Evolutionary conservation across 1,284 basidiomycete genomes (phyloP).

Genomic region (Pholiota adiposa): DNA sequence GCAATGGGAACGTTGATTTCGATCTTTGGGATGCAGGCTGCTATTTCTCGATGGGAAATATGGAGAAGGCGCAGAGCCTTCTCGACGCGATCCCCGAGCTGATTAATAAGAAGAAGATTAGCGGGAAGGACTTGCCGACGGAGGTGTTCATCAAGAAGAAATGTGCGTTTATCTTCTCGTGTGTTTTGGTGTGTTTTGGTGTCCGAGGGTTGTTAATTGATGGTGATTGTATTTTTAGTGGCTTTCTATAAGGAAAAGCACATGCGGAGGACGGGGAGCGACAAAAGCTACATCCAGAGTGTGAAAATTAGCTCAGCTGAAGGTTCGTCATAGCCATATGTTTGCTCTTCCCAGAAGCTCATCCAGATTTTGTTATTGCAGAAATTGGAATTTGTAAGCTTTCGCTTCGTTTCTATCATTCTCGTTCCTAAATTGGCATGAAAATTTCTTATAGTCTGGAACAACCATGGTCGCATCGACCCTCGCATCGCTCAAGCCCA

Average conservation of each 20-base stretch:
- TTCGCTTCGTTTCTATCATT: neutral
- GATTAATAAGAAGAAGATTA: slow-evolving; percentile 64
- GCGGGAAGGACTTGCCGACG: slow-evolving; percentile 70
- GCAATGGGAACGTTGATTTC: neutral
- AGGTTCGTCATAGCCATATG: slow-evolving; percentile 43
- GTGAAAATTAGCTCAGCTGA: slow-evolving; percentile 72
- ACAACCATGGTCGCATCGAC: slow-evolving; percentile 63
- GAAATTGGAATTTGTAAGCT: slow-evolving; percentile 65
- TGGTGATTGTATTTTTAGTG: slow-evolving; percentile 45
- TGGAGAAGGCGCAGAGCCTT: slow-evolving; percentile 58
- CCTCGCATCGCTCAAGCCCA: slow-evolving; percentile 56
- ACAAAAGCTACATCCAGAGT: slow-evolving; percentile 51
- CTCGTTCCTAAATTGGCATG: neutral
- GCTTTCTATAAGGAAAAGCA: slow-evolving; percentile 76
- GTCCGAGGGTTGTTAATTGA: too few species aligned
- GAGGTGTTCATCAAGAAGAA: slow-evolving; percentile 80
- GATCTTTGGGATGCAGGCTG: slow-evolving; percentile 64
- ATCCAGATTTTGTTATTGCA: slow-evolving; percentile 21
- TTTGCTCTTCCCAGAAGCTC: neutral
- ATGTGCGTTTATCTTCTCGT: slow-evolving; percentile 39
- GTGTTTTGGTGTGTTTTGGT: too few species aligned
- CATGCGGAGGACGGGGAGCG: slow-evolving; percentile 51
- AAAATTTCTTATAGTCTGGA: slow-evolving; percentile 62
- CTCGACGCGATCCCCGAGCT: slow-evolving; percentile 63
- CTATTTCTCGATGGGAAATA: slow-evolving; percentile 56